Conservation (phyloP, 805 yeast species). For the Metschnikowia vanudenii region DNA sequence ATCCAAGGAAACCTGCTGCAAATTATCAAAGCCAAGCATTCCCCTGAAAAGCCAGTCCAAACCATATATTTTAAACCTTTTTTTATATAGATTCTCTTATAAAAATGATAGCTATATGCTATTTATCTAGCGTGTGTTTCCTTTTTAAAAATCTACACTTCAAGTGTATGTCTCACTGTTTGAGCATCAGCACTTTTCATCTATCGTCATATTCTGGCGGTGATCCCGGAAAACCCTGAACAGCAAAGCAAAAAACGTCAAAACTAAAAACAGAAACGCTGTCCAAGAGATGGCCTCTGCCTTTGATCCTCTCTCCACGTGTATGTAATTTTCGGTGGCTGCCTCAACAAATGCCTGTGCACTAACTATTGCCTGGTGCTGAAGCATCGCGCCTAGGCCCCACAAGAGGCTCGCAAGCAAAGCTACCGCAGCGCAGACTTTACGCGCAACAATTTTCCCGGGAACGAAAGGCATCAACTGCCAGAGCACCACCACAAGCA, state of each 20-base stretch:
- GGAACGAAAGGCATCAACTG: constrained; percentile 52
- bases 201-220: constrained; percentile 5
- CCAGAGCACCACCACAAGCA: constrained; percentile 45
- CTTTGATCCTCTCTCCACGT: constrained; percentile 45
- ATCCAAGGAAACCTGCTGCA: neutral
- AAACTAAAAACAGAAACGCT: constrained; percentile 48
- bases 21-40: neutral
- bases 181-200: constrained; percentile 4
- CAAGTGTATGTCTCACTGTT: neutral
- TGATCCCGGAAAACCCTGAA: constrained; percentile 11
- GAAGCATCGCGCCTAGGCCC: constrained; percentile 68
- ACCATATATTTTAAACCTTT: too few species aligned
- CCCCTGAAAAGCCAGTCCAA: neutral
- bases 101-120: too few species aligned
- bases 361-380: constrained; percentile 53
- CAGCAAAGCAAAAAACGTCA: constrained; percentile 28
- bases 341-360: constrained; percentile 43
- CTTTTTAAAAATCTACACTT: too few species aligned
- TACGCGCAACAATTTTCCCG: constrained; percentile 31
- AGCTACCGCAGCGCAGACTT: constrained; percentile 30
- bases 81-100: too few species aligned
- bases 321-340: constrained; percentile 50
- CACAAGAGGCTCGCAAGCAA: constrained; percentile 38
- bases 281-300: constrained; percentile 64
- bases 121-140: too few species aligned